phyloP scores from a whole-genome alignment of 2,329 filamentous ascomycete genomes.

The Epichloe coenophiala region DNA sequence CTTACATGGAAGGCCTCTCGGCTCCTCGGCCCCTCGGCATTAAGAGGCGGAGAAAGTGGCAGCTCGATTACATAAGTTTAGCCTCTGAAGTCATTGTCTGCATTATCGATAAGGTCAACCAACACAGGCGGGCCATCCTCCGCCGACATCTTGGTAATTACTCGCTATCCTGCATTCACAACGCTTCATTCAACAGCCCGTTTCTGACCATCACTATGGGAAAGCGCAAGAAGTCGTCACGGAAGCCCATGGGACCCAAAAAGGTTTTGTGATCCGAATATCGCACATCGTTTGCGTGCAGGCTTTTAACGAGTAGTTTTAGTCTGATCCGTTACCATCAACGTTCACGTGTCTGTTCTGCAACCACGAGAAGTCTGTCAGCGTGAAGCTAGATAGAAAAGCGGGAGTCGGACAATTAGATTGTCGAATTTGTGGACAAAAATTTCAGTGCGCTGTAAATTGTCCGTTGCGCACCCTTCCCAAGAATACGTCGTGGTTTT shows the following conservation, averaged over 20 bases:
- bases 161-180: too few species aligned
- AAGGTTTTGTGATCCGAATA: slow-evolving; percentile 41
- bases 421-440: slow-evolving; percentile 89
- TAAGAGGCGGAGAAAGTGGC: too few species aligned
- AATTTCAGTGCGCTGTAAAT: slow-evolving; percentile 85
- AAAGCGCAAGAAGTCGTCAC: slow-evolving; percentile 86
- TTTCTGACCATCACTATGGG: slow-evolving; percentile 42
- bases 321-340: slow-evolving; percentile 61
- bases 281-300: background rate
- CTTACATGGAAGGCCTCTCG: too few species aligned
- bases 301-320: background rate
- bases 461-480: slow-evolving; percentile 39
- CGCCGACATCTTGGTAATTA: background rate
- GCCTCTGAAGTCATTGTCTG: too few species aligned
- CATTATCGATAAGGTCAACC: background rate
- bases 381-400: slow-evolving; percentile 90
- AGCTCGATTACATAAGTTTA: too few species aligned
- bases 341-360: slow-evolving; percentile 97
- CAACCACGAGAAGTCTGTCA: slow-evolving; percentile 89
- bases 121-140: background rate
- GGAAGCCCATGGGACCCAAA: slow-evolving; percentile 71
- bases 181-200: background rate
- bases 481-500: background rate
- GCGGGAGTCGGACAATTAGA: slow-evolving; percentile 69
- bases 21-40: too few species aligned